Evolutionary conservation across 192 early-diverging fungal species (phyloP).

Genomic region (Coemansia sp.): DNA sequence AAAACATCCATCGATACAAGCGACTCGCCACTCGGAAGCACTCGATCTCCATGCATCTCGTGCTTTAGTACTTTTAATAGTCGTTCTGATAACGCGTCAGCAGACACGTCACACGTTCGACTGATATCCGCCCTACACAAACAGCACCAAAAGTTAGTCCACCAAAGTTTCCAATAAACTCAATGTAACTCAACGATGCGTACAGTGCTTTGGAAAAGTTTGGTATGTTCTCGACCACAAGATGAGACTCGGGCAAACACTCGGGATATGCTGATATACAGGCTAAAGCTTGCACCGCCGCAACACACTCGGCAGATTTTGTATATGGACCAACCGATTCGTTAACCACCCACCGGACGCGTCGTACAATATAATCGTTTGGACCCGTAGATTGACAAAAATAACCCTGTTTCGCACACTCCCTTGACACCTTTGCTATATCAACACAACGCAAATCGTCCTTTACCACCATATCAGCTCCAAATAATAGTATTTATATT

Average conservation of each 20-base stretch:
- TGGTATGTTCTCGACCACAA: not conserved
- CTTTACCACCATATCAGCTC: not conserved
- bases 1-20: not conserved
- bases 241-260: not conserved
- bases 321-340: not conserved
- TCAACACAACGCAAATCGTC: not conserved
- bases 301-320: slow-evolving; percentile 5
- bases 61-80: slow-evolving; percentile 9
- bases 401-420: slow-evolving; percentile 13
- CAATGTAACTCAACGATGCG: not conserved
- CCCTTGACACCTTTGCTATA: slow-evolving; percentile 4
- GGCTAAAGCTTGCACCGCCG: slow-evolving; percentile 16
- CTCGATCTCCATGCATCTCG: slow-evolving; percentile 1
- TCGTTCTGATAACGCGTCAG: slow-evolving; percentile 21
- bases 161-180: not conserved
- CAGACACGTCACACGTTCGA: slow-evolving; percentile 13
- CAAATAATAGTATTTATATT: slow-evolving; percentile 8
- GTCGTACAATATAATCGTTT: slow-evolving; percentile 16
- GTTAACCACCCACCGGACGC: not conserved
- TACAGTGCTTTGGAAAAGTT: slow-evolving; percentile 32
- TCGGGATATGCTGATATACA: slow-evolving; percentile 29
- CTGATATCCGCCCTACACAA: slow-evolving; percentile 7
- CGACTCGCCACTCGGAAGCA: not conserved
- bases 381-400: no score
- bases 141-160: not conserved